Conservation (phyloP, 2,329 filamentous ascomycete genomes). For the Fusarium graminum region DNA sequence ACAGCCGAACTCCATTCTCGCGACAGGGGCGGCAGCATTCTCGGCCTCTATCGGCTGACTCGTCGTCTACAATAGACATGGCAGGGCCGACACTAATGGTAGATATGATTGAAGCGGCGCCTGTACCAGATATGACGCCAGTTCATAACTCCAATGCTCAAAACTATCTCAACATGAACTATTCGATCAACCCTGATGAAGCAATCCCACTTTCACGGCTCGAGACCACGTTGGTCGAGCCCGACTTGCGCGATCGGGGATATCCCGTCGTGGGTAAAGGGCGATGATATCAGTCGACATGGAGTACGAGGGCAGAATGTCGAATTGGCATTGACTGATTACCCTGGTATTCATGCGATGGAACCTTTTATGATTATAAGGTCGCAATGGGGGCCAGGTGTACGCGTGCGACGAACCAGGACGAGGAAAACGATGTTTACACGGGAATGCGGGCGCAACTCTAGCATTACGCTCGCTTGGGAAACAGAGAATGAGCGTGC, state of each 20-base stretch:
- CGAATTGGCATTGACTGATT: not conserved
- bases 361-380: conserved; percentile 5
- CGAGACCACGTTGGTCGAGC: conserved; percentile 40
- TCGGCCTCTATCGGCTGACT: conserved; percentile 21
- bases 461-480: conserved; percentile 3
- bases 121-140: conserved; percentile 21
- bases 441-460: conserved; percentile 9
- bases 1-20: conserved; percentile 3
- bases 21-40: conserved; percentile 33
- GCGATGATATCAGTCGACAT: conserved; percentile 21
- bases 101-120: conserved; percentile 11
- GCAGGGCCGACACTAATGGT: conserved; percentile 2
- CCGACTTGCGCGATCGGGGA: conserved; percentile 42
- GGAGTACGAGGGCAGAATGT: not conserved
- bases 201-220: conserved; percentile 42
- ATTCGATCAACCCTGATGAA: conserved; percentile 19
- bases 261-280: conserved; percentile 44
- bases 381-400: not conserved
- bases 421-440: conserved; percentile 20
- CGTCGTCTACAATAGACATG: conserved; percentile 18
- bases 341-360: not conserved
- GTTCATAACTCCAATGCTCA: conserved; percentile 42
- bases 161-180: conserved; percentile 48
- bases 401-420: conserved; percentile 7
- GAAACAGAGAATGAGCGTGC: not conserved